Evolutionary conservation across 768 basidiomycete genomes (phyloP), one percentile per base, ranked within the genome.

Genomic region (Tricholoma flavovirens): DNA sequence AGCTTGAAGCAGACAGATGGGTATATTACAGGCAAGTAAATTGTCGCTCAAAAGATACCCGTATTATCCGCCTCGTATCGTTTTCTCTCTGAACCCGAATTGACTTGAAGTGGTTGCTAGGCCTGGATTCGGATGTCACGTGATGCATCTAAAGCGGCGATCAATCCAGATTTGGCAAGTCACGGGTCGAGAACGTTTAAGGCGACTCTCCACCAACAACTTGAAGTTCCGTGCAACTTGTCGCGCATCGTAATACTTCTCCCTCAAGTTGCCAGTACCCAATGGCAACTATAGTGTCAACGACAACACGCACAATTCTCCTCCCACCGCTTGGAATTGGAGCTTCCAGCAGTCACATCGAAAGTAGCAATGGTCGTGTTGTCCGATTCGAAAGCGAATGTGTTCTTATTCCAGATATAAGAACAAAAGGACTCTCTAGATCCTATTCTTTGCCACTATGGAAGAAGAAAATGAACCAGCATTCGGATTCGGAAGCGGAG

Each of bases 361-460:
- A 58, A 49, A 15, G 36, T n/a, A 36, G 26, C 43, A 54, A 36
- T 56, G 71, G 74, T 30, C 46, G 46, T 51, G 60, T 75, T 21
- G 89, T 90, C 4, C 79, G 88, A 55, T 91, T 91, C 70, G 82
- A 90, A 73, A 73, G 75, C 53, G 79, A 86, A 63, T 90, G 89
- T 57, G 73, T 88, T 4, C 78, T 91, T 62, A 90, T 91, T 55
- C 88, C 88, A n/a, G 81, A 86, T 4, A 80, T 75, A 53, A 69
- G 77, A 24, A 76, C 83, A 22, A 73, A 77, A 43, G 71, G 87
- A 48, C 66, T 84, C 61, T 83, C 83, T 24, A 88, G 81, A 63
- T 83, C 84, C 3, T 87, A 85, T 60, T 77, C 84, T 0, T 72
- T 90, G 56, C 87, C 88, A 0, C 68, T 90, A 40, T 90, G 87